Conservation (phyloP, 257 asterid genomes). For the Solanum bukasovii region DNA sequence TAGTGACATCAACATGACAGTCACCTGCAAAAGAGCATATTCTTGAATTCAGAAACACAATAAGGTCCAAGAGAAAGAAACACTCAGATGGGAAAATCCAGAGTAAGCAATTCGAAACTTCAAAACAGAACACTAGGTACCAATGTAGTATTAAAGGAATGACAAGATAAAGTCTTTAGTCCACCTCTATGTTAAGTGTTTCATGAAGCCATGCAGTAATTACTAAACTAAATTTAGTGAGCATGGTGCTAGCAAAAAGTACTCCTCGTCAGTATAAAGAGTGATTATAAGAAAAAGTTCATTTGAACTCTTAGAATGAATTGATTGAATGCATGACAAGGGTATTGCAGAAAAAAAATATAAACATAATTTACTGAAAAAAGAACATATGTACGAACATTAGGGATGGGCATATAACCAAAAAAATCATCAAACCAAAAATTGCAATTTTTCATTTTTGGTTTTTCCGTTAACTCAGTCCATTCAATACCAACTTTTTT, state of each 20-base stretch:
- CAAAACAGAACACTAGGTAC: neutral
- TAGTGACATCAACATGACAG: conserved; percentile 93
- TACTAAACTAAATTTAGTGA: neutral
- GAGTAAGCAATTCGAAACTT: neutral
- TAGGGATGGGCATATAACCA: neutral
- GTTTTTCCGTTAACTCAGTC: neutral
- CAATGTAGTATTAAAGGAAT: neutral
- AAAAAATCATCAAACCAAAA: neutral
- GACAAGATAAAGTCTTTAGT: neutral
- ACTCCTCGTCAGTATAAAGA: neutral
- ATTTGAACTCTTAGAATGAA: neutral
- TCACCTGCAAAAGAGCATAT: conserved; percentile 51
- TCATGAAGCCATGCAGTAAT: neutral
- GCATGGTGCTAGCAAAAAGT: neutral
- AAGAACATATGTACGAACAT: neutral
- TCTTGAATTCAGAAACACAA: neutral
- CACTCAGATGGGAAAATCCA: neutral
- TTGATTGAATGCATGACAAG: neutral
- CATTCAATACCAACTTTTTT: neutral
- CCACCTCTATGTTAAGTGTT: neutral
- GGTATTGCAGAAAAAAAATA: neutral
- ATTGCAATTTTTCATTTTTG: neutral
- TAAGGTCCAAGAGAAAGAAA: neutral
- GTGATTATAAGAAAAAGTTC: neutral
- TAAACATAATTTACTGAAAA: neutral